These are phyloP conservation scores for Protomyces lactucae-debilis DNA, from an alignment of 1,139 yeast genomes.

Conservation along the genomic window DNA sequence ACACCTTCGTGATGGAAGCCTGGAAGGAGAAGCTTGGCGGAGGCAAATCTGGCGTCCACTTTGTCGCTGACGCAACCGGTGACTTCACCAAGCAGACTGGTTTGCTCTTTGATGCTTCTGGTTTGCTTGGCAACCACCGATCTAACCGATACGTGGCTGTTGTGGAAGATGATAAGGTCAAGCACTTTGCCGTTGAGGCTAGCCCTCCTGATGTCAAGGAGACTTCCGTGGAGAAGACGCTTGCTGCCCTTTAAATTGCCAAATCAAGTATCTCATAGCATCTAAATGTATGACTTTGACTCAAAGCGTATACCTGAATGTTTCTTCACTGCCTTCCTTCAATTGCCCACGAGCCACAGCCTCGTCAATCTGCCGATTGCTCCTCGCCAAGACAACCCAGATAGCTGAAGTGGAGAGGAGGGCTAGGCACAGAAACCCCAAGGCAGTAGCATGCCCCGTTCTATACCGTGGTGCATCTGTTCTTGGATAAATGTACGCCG, in stretches of 20 bases:
- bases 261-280: too few species aligned
- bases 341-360: background rate
- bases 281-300: too few species aligned
- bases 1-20: slow-evolving; percentile 76
- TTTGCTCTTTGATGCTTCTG: slow-evolving; percentile 63
- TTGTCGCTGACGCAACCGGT: slow-evolving; percentile 74
- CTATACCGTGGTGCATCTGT: slow-evolving; percentile 39
- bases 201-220: slow-evolving; percentile 65
- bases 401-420: background rate
- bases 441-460: slow-evolving; percentile 39
- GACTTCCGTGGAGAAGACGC: slow-evolving; percentile 46
- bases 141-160: slow-evolving; percentile 71
- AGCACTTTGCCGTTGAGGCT: slow-evolving; percentile 66
- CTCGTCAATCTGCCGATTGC: background rate
- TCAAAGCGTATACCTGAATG: background rate
- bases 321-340: background rate
- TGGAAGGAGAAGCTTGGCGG: slow-evolving; percentile 57
- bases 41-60: slow-evolving; percentile 42
- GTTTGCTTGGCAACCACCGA: slow-evolving; percentile 68
- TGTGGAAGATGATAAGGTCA: slow-evolving; percentile 68
- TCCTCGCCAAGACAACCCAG: background rate
- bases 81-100: slow-evolving; percentile 51
- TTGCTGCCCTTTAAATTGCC: background rate
- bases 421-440: slow-evolving; percentile 28
- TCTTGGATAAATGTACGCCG: slow-evolving; percentile 41